phyloP scores from a whole-genome alignment of 257 asterid genomes.

The Galeopsis tetrahit region DNA sequence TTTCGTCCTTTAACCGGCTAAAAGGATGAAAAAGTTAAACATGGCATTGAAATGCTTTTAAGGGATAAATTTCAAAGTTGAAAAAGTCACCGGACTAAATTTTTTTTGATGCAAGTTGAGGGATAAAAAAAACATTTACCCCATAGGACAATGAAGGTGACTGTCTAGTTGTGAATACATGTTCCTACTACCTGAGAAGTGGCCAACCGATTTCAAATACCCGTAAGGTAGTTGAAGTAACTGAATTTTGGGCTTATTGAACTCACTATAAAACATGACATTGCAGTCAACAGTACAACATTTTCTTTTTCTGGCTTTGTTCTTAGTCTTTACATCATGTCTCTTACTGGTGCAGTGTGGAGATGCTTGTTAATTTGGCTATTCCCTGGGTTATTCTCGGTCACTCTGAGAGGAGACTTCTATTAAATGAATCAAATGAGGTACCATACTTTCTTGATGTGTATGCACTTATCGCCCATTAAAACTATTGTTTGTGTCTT shows the following conservation, averaged over 20 bases:
- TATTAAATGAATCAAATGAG: constrained; percentile 21
- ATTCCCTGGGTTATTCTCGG: constrained; percentile 22
- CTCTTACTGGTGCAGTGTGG: constrained; percentile 19
- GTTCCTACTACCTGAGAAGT: no score
- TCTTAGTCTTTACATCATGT: constrained; percentile 2
- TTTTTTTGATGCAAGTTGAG: no score
- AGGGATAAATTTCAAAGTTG: no score
- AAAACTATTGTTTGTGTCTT: not conserved
- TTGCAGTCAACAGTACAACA: not conserved
- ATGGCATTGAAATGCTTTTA: no score
- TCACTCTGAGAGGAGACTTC: constrained; percentile 21
- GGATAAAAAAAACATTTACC: no score
- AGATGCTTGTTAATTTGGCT: constrained; percentile 15
- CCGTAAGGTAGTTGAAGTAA: not conserved
- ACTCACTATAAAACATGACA: not conserved
- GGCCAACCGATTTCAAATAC: no score
- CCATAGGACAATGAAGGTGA: no score
- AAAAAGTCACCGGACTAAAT: no score
- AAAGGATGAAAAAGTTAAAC: no score
- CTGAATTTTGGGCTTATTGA: constrained; percentile 6
- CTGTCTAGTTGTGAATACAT: no score
- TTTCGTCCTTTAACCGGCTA: no score
- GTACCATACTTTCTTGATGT: not conserved
- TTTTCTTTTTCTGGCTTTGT: not conserved
- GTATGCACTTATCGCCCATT: not conserved